Base-by-base conservation (phyloP, 768 basidiomycete species). In the Chlorophyllum brunneum region DNA sequence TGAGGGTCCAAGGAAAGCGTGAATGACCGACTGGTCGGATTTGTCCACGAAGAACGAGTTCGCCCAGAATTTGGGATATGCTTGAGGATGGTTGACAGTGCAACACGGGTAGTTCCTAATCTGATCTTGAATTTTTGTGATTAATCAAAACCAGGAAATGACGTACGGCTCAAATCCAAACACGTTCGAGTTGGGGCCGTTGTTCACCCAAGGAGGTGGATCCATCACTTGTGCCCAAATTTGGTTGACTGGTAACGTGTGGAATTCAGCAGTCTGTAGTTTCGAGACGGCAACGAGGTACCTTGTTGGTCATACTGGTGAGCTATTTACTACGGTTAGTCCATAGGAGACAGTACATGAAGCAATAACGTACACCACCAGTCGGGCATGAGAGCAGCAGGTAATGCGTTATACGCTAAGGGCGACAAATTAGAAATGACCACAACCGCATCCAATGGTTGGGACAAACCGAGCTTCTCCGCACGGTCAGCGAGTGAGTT, bases 301-400 rank as follows among this genome's bases (percentile, higher is more conserved):
- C 70, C 70, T 65, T 75, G 67, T 58, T 73, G 71, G 46, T 74
- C 72, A 38, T 74, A 74, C 49, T 74, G 73, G 37, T 73, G 73
- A 3, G 70, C 71, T 73, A 38, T 22, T 8, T 13, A 8, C 13
- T 13, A n/a, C 18, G 5, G 3, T 40, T 5, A 40, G 29, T n/a
- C 16, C 16, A 18, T 40, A n/a, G 18, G 4, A 15, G 6, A 13
- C 11, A 16, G 5, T 20, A 15, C 16, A 10, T 7, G 4, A 10
- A 26, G 8, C 3, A 24, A 16, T n/a, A 1, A 15, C 66, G 52
- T 50, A 72, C 69, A 67, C 61, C 64, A 65, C 68, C 69, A 71
- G 44, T 73, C 72, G 31, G 65, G 61, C 59, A 71, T 65, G 46
- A 73, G 67, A 4, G 63, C 71, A 27, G 69, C 70, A 26, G 73